Percentiles rank a stretch among this genome's conserved stretches.
Conservation (phyloP, 192 early-diverging fungal genomes). For the Mortierella hygrophila region DNA sequence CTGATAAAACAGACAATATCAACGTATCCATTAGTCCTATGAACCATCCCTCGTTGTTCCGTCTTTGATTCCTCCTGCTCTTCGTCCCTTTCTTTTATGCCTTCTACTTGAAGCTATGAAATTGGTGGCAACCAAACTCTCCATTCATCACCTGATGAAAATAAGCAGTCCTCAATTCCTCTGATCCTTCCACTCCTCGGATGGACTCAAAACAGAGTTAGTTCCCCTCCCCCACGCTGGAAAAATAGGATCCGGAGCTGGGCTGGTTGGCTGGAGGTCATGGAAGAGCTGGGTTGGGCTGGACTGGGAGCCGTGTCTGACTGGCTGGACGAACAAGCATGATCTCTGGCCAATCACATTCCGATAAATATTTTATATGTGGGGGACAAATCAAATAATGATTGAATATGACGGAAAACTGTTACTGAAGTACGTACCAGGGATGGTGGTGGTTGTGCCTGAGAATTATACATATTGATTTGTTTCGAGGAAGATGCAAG, state of each 20-base stretch:
- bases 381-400: background rate
- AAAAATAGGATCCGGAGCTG: constrained; percentile 1
- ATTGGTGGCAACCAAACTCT: background rate
- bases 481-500: too few species aligned
- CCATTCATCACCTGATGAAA: background rate
- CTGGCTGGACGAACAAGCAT: background rate
- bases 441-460: too few species aligned
- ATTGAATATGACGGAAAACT: too few species aligned
- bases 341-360: background rate
- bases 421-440: too few species aligned
- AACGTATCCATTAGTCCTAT: too few species aligned
- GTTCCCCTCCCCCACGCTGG: background rate
- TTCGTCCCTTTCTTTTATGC: too few species aligned
- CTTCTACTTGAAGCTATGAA: too few species aligned
- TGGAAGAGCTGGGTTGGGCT: background rate
- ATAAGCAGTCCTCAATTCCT: background rate
- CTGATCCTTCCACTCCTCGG: background rate
- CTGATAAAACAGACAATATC: too few species aligned
- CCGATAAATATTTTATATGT: background rate
- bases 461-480: too few species aligned
- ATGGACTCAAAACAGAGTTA: too few species aligned
- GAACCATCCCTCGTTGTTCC: too few species aligned
- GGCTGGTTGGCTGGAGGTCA: background rate
- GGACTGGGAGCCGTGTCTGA: background rate
- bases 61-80: too few species aligned